A percentile compares a stretch with the other conserved stretches of the same genome.
These are phyloP conservation scores for Eragrostis curvula DNA, from an alignment of 176 grass and related monocot species.

Conservation along the genomic window DNA sequence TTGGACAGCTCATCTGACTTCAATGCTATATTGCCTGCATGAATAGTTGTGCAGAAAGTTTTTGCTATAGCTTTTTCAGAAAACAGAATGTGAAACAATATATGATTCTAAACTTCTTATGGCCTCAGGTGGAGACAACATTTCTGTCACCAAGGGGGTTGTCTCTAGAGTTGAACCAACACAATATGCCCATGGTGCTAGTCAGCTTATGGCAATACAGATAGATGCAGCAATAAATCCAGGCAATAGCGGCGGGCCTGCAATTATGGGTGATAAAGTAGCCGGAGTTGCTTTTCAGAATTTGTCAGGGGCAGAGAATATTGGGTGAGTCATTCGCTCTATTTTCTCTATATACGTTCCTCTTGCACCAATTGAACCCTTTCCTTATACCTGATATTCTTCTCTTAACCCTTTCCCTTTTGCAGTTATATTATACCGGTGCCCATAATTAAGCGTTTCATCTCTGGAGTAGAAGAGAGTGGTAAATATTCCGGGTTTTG, in stretches of 20 bases:
- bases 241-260: slow-evolving; percentile 93
- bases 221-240: slow-evolving; percentile 99
- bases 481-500: slow-evolving; percentile 96
- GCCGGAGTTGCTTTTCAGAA: slow-evolving; percentile 99
- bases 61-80: not conserved
- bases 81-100: slow-evolving; percentile 26
- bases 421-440: slow-evolving; percentile 97
- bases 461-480: slow-evolving; percentile 80
- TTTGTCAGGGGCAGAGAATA: slow-evolving; percentile 95
- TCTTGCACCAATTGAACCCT: slow-evolving; percentile 25
- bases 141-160: slow-evolving; percentile 98
- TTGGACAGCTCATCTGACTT: not conserved
- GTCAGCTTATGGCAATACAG: slow-evolving; percentile 98
- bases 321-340: slow-evolving; percentile 64
- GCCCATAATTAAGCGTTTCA: slow-evolving; percentile 90
- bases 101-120: slow-evolving; percentile 23
- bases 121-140: slow-evolving; percentile 88
- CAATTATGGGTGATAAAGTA: slow-evolving; percentile 96
- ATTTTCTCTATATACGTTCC: not conserved
- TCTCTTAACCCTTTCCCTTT: slow-evolving; percentile 16
- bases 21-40: slow-evolving; percentile 10
- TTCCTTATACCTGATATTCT: not conserved
- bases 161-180: slow-evolving; percentile 96
- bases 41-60: not conserved
- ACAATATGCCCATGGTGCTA: slow-evolving; percentile 94